A percentile compares a stretch with the other conserved stretches of the same genome.
Evolutionary conservation across 257 asterid genomes (phyloP).

Genomic region (Nicotiana otophora): DNA sequence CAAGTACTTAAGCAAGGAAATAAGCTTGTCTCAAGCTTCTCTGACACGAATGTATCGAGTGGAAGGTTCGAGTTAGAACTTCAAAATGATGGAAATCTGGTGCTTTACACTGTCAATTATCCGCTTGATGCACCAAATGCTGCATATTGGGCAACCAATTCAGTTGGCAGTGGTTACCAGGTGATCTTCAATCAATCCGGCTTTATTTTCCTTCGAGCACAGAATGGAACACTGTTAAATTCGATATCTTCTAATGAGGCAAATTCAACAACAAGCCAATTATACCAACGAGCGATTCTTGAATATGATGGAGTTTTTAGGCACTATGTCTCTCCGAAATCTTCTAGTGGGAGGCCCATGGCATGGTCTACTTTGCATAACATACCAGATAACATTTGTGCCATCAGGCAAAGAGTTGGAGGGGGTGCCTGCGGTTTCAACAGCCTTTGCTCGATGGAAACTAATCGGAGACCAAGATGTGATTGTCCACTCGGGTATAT

Average conservation of each 20-base stretch:
- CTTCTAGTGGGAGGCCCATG: no score
- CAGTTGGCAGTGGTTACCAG: conserved; percentile 33
- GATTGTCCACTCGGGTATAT: conserved; percentile 35
- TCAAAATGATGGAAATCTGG: conserved; percentile 26
- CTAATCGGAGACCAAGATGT: conserved; percentile 31
- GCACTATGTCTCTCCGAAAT: conserved; percentile 34
- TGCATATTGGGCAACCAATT: conserved; percentile 17
- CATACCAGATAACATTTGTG: conserved; percentile 37
- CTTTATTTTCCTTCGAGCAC: conserved; percentile 17
- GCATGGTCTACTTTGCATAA: conserved; percentile 25
- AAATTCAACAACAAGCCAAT: conserved; percentile 18
- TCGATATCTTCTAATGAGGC: neutral
- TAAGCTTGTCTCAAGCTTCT: conserved; percentile 11
- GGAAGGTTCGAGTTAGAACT: conserved; percentile 44
- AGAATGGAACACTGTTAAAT: neutral
- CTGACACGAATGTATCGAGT: conserved; percentile 25
- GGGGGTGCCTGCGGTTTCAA: conserved; percentile 72
- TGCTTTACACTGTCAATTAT: conserved; percentile 23
- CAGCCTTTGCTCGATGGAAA: conserved; percentile 34
- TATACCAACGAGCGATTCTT: conserved; percentile 36
- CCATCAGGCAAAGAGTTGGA: conserved; percentile 3
- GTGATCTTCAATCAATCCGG: conserved; percentile 30
- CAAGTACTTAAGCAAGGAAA: conserved; percentile 8
- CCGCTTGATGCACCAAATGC: conserved; percentile 9
- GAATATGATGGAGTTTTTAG: conserved; percentile 46